These are phyloP conservation scores for Lipomyces orientalis DNA, from an alignment of 805 yeast species.

Conservation along the genomic window DNA sequence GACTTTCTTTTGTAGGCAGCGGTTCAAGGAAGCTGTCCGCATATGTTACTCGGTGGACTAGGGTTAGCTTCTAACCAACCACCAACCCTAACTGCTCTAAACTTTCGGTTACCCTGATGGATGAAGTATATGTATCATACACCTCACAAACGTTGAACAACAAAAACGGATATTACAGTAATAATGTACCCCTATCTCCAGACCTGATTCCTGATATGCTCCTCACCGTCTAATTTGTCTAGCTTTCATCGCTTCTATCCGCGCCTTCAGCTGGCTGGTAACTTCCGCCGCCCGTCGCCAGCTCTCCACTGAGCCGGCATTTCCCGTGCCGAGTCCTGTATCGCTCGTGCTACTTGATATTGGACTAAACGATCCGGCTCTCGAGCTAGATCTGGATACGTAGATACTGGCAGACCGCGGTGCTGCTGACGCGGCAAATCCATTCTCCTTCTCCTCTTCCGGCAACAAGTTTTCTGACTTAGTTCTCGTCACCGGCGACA, in stretches of 20 bases:
- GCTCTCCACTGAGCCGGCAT: constrained; percentile 49
- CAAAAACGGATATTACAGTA: neutral
- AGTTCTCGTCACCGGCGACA: constrained; percentile 2
- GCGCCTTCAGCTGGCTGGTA: constrained; percentile 79
- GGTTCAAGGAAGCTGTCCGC: too few relatives aligned
- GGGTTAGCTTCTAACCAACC: too few relatives aligned
- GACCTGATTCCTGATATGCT: neutral
- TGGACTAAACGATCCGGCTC: constrained; percentile 11
- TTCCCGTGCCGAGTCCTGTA: constrained; percentile 1
- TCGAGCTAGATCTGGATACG: neutral
- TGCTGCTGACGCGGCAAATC: constrained; percentile 7
- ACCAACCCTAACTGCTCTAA: too few relatives aligned
- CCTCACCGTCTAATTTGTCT: constrained; percentile 22
- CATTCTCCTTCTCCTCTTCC: constrained; percentile 33
- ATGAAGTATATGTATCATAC: neutral
- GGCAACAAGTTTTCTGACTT: constrained; percentile 4
- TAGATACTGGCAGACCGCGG: constrained; percentile 6
- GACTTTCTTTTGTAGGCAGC: too few relatives aligned
- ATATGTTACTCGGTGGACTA: too few relatives aligned
- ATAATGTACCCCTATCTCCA: neutral
- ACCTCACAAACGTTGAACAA: neutral
- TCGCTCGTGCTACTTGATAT: constrained; percentile 6
- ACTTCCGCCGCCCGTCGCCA: constrained; percentile 93
- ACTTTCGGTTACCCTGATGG: too few relatives aligned
- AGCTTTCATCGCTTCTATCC: constrained; percentile 83